These are phyloP conservation scores for Fusarium burgessii DNA, from an alignment of 2,329 filamentous ascomycete genomes.

Conservation along the genomic window DNA sequence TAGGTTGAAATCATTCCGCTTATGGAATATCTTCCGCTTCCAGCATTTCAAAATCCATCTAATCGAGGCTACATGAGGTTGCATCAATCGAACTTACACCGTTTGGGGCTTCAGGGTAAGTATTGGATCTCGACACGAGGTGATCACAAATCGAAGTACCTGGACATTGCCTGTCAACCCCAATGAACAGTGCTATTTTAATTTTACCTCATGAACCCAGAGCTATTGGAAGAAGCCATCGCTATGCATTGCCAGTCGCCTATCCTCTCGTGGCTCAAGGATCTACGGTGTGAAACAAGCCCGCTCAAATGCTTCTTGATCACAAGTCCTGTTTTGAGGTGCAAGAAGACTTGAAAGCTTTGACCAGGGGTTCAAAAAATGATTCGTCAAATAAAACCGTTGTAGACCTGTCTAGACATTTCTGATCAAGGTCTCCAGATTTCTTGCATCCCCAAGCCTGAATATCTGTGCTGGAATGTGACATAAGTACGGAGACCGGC, in stretches of 20 bases:
- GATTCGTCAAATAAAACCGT: no score
- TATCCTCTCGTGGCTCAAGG: background rate
- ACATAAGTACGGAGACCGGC: background rate
- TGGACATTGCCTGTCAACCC: no score
- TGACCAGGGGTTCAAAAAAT: background rate
- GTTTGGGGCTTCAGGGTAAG: background rate
- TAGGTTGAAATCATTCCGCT: no score
- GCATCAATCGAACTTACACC: background rate
- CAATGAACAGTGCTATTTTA: no score
- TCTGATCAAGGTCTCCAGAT: no score
- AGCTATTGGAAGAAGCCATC: no score
- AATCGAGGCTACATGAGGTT: background rate
- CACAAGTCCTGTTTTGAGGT: background rate
- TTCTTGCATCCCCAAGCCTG: no score
- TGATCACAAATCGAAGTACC: background rate
- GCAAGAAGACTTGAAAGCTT: no score
- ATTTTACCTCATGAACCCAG: no score
- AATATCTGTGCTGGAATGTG: background rate
- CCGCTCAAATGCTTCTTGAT: background rate
- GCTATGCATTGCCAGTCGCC: no score
- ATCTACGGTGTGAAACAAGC: background rate
- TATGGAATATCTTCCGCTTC: accelerated
- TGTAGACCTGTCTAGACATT: background rate
- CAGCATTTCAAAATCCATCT: background rate
- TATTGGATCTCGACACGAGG: background rate